Percentiles rank a stretch among this genome's conserved stretches.
These are phyloP conservation scores for Fusarium lyarnte DNA, from an alignment of 2,329 filamentous ascomycete species.

Conservation along the genomic window DNA sequence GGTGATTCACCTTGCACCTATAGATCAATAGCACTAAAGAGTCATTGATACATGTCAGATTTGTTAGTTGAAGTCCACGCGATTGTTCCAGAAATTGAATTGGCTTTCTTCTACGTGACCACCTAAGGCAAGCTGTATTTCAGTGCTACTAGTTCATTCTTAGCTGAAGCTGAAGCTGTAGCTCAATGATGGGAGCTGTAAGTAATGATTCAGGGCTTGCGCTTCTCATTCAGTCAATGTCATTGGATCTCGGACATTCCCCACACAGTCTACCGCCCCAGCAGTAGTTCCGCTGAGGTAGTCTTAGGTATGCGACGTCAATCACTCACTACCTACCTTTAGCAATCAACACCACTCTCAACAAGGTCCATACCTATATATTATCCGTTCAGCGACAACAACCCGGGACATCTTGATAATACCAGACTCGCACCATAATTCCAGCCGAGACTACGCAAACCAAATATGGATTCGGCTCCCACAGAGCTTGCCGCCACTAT, in stretches of 20 bases:
- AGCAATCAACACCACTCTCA: neutral
- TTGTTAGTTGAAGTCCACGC: neutral
- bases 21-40: too few species aligned
- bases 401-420: neutral
- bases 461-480: conserved; percentile 64
- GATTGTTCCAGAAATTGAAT: neutral
- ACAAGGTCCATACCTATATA: neutral
- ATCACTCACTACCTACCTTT: conserved; percentile 12
- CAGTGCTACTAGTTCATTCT: neutral
- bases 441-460: neutral
- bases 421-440: neutral
- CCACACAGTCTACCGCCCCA: conserved; percentile 42
- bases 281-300: conserved; percentile 33
- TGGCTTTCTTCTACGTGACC: neutral
- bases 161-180: neutral
- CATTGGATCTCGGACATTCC: neutral
- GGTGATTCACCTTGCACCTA: neutral
- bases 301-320: conserved; percentile 20
- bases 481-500: conserved; percentile 80
- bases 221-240: neutral
- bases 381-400: neutral
- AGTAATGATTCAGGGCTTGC: neutral
- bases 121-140: neutral
- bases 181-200: neutral
- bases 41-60: neutral